Evolutionary conservation across 495 filamentous ascomycete genomes (phyloP).

Genomic region (Letharia columbiana): DNA sequence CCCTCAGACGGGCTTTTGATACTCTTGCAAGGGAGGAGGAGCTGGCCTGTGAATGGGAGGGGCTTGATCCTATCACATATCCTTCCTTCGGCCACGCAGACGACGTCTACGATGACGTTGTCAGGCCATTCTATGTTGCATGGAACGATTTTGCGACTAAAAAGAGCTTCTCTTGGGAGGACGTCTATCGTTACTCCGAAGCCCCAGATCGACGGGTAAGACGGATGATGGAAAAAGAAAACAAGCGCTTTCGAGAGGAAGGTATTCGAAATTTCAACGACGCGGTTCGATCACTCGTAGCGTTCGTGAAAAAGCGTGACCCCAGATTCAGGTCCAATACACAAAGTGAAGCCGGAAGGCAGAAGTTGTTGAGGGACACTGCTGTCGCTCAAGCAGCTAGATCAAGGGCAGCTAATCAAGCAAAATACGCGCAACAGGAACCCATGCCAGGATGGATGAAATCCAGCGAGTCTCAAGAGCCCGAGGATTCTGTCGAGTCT

Average conservation of each 20-base stretch:
- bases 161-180: constrained; percentile 85
- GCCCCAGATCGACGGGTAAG: constrained; percentile 79
- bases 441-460: constrained; percentile 72
- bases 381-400: constrained; percentile 77
- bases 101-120: constrained; percentile 61
- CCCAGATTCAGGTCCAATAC: constrained; percentile 63
- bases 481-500: constrained; percentile 45
- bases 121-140: constrained; percentile 68
- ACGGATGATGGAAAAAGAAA: constrained; percentile 91
- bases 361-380: constrained; percentile 68
- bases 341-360: constrained; percentile 71
- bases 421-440: constrained; percentile 52
- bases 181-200: constrained; percentile 69
- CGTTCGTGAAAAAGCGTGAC: constrained; percentile 89
- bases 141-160: constrained; percentile 79
- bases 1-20: constrained; percentile 64
- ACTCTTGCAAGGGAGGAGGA: constrained; percentile 75
- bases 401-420: constrained; percentile 70
- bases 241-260: constrained; percentile 74
- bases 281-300: constrained; percentile 75
- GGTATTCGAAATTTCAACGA: constrained; percentile 86
- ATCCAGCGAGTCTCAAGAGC: constrained; percentile 45
- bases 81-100: constrained; percentile 67
- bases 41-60: constrained; percentile 60
- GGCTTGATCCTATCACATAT: constrained; percentile 50